Evolutionary conservation across 441 rosid species (phyloP).

Genomic region (Erodium moschatum): DNA sequence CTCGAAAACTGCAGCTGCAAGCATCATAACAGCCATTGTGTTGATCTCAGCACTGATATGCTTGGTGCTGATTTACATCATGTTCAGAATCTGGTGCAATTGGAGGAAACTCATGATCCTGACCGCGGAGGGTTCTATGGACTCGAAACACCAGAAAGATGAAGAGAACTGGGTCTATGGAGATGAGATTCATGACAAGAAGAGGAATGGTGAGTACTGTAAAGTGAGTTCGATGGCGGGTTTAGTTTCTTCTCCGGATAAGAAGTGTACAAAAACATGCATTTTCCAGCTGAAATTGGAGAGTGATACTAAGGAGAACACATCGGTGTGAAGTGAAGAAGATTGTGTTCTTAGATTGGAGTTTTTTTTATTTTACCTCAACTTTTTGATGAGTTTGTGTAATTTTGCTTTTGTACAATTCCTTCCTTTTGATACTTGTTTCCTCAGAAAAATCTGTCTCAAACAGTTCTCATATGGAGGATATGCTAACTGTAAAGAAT

Average conservation of each 20-base stretch:
- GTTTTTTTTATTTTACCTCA: constrained; percentile 1
- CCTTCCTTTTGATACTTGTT: neutral
- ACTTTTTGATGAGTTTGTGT: neutral
- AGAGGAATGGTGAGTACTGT: constrained; percentile 21
- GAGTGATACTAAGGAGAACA: constrained; percentile 8
- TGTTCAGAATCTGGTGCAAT: constrained; percentile 61
- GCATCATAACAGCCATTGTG: constrained; percentile 47
- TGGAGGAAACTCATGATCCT: constrained; percentile 45
- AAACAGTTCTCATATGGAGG: neutral
- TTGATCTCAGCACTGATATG: constrained; percentile 52
- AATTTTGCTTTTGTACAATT: neutral
- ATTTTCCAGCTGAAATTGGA: constrained; percentile 22
- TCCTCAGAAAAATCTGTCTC: neutral
- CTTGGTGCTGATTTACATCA: constrained; percentile 46
- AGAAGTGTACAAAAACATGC: constrained; percentile 15
- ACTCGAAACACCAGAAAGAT: constrained; percentile 27
- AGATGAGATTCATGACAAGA: constrained; percentile 18
- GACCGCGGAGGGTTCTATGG: constrained; percentile 20
- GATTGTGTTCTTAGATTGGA: neutral
- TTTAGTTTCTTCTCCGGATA: constrained; percentile 10
- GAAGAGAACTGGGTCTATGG: constrained; percentile 16
- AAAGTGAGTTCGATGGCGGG: constrained; percentile 15
- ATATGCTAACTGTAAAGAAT: neutral
- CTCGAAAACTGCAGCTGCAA: constrained; percentile 35
- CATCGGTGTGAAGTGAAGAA: neutral